Percentiles rank a stretch among this genome's conserved stretches.
These are phyloP conservation scores for Sphagnum fallax DNA, from an alignment of 228 moss, liverwort and hornwort species.

Conservation along the genomic window DNA sequence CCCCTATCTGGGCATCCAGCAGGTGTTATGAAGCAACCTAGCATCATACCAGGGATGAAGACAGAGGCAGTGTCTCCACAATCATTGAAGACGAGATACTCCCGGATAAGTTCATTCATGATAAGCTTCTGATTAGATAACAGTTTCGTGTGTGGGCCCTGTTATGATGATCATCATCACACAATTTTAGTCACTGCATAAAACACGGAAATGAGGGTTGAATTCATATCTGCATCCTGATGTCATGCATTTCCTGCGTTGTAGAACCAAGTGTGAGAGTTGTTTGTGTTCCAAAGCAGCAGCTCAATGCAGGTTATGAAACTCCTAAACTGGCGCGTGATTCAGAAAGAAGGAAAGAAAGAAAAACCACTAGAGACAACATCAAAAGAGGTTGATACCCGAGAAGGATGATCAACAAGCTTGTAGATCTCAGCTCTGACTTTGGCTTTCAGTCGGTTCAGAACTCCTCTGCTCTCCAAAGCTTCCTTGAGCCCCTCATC, in stretches of 20 bases:
- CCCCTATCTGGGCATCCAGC: not conserved
- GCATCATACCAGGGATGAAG: constrained; percentile 5
- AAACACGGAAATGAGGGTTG: too few relatives aligned
- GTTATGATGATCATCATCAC: not conserved
- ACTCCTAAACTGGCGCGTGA: not conserved
- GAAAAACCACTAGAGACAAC: too few relatives aligned
- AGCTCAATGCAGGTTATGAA: not conserved
- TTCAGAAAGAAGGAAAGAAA: not conserved
- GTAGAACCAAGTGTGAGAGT: not conserved
- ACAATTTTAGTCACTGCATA: too few relatives aligned
- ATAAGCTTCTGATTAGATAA: constrained; percentile 5
- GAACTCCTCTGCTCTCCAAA: constrained; percentile 2
- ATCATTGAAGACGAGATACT: constrained; percentile 8
- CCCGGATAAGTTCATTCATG: constrained; percentile 8
- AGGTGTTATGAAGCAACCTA: not conserved
- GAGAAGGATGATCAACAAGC: not conserved
- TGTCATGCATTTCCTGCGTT: not conserved
- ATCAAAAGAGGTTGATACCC: not conserved
- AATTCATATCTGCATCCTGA: not conserved
- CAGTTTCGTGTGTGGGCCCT: constrained; percentile 2
- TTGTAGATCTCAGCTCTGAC: constrained; percentile 6
- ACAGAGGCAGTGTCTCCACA: constrained; percentile 4
- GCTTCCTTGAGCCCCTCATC: constrained; percentile 4
- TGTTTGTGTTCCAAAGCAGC: too few relatives aligned
- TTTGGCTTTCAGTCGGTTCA: constrained; percentile 4